Base-by-base conservation (phyloP, 306 rosid genomes). In the Ormosia semicastrata region DNA sequence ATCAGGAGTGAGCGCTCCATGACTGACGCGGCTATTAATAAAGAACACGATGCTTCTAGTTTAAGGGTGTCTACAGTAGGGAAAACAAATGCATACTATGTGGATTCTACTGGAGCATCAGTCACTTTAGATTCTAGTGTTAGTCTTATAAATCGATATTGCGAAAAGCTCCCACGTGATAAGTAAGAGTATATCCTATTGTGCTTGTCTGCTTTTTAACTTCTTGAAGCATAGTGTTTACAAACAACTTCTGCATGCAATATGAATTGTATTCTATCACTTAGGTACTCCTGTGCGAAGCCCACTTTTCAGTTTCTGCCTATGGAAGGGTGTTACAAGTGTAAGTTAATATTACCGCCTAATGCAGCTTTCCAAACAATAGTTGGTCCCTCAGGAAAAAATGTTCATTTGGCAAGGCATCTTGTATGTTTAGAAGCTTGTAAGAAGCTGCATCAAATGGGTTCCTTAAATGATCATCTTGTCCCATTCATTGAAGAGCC, bases 351-450 rank as follows among this genome's bases (percentile, higher is more conserved):
- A 37, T 84, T 93, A 57, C 98, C 99, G 80, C 89, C 93, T 75
- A 92, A 88, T 86, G 94, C 96, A 15, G 86, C 97, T 84, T 86
- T 95, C 75, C 93, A 90, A 84, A 77, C 86, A 30, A 66, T 93
- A 47, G 88, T 84, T 43, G 96, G 98, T 85, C 94, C 98, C 71
- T 52, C 40, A 8, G 81, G 93, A 82, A 87, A 79, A 83, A 89
- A 82, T 67, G 54, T 79, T 46, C 86, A 87, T 74, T 72, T 87
- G 72, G 90, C 99, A 37, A 95, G 83, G 88, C 90, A 83, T 86
- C 95, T 90, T 67, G 99, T 81, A 44, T 93, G 98, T 87, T 87
- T 95, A 70, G 99, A 95, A 87, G 98, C 97, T 66, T 95, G 98
- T 87, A 91, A 93, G 85, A 85, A 88, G 90, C 87, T 95, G 72